These are phyloP conservation scores for Opeltia flavorubescens DNA, from an alignment of 495 filamentous ascomycete species.

Conservation along the genomic window DNA sequence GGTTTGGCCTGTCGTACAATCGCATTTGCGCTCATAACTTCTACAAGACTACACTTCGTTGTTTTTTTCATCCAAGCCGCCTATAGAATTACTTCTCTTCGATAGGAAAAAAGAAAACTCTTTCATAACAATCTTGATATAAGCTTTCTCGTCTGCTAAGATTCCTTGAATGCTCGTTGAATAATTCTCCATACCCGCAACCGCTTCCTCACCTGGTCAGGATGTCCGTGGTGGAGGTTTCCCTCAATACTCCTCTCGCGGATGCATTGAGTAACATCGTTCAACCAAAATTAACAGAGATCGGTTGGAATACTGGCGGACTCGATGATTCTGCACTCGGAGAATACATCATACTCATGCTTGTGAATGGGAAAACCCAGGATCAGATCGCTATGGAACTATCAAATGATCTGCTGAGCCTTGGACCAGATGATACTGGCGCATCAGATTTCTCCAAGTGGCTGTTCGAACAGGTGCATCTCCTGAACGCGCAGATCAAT, in stretches of 20 bases:
- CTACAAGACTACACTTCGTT: too few relatives aligned
- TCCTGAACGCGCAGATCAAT: conserved; percentile 49
- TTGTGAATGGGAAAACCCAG: conserved; percentile 84
- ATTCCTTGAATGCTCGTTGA: too few relatives aligned
- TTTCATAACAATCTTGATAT: too few relatives aligned
- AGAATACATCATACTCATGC: conserved; percentile 94
- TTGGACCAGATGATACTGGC: conserved; percentile 69
- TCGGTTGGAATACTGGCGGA: conserved; percentile 74
- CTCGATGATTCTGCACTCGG: conserved; percentile 72
- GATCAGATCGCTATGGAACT: conserved; percentile 81
- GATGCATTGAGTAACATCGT: conserved; percentile 65
- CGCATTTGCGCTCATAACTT: too few relatives aligned
- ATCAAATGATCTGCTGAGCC: conserved; percentile 70
- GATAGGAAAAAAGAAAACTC: too few relatives aligned
- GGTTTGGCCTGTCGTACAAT: too few relatives aligned
- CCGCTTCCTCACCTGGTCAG: too few relatives aligned
- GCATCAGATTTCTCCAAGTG: conserved; percentile 75
- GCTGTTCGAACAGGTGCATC: conserved; percentile 74
- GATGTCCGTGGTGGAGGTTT: conserved; percentile 65
- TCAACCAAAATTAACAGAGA: conserved; percentile 87
- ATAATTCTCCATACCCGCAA: too few relatives aligned
- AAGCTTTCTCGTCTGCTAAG: too few relatives aligned
- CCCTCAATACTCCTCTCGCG: conserved; percentile 63
- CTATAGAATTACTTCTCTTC: too few relatives aligned
- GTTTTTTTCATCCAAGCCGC: too few relatives aligned